phyloP scores from a whole-genome alignment of 2,329 filamentous ascomycete genomes.

The Triangularia setosa region DNA sequence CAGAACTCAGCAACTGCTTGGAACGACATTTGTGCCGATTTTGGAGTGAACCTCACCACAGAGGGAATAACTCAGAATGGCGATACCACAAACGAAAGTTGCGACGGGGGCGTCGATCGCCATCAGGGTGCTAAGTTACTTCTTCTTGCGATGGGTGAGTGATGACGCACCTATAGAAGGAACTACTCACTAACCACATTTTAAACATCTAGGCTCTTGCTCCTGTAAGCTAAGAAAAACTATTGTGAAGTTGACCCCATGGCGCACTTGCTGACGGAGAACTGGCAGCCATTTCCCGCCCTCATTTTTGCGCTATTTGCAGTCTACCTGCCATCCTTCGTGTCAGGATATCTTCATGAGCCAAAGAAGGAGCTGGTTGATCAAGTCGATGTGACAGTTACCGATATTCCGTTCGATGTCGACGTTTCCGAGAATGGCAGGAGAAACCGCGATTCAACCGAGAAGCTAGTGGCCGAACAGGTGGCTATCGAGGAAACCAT shows the following conservation, averaged over 20 bases:
- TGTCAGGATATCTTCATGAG: slow-evolving; percentile 54
- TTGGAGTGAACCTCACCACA: background rate
- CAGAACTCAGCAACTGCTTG: background rate
- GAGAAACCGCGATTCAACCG: slow-evolving; percentile 22
- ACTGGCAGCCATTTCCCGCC: slow-evolving; percentile 23
- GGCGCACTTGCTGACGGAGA: slow-evolving; percentile 8
- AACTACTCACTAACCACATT: slow-evolving; percentile 12
- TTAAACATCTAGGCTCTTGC: slow-evolving; percentile 29
- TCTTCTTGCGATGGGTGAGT: slow-evolving; percentile 61
- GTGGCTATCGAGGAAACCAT: slow-evolving; percentile 63
- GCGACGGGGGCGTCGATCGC: slow-evolving; percentile 45
- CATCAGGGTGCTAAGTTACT: slow-evolving; percentile 47
- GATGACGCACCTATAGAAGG: background rate
- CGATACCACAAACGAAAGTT: slow-evolving; percentile 29
- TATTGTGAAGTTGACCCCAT: background rate
- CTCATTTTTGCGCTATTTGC: slow-evolving; percentile 59
- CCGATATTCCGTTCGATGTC: slow-evolving; percentile 38
- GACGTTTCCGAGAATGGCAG: slow-evolving; percentile 29
- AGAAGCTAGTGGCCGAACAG: slow-evolving; percentile 31
- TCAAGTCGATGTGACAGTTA: slow-evolving; percentile 53
- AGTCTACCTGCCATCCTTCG: slow-evolving; percentile 62
- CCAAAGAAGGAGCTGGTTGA: slow-evolving; percentile 57
- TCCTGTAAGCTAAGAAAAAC: slow-evolving; percentile 35
- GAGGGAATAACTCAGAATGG: slow-evolving; percentile 25
- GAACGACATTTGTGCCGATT: background rate